These are phyloP conservation scores for Ilex asprella DNA, from an alignment of 257 asterid species.

Conservation along the genomic window DNA sequence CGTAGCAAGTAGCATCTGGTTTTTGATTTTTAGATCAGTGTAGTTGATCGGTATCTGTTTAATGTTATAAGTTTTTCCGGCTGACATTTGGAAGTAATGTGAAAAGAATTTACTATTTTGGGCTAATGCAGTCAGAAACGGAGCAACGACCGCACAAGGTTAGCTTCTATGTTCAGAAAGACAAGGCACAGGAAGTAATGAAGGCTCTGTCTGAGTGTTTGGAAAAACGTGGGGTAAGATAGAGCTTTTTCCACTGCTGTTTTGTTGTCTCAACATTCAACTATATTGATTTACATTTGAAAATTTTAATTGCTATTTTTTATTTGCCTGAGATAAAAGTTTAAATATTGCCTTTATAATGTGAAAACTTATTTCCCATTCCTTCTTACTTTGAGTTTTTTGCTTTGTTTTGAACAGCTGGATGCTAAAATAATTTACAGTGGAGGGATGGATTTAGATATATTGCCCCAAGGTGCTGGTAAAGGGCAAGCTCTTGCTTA, in stretches of 20 bases:
- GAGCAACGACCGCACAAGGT: slow-evolving; percentile 98
- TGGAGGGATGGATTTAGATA: slow-evolving; percentile 96
- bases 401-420: slow-evolving; percentile 46
- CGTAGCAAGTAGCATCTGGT: slow-evolving; percentile 6
- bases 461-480: slow-evolving; percentile 96
- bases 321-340: too few relatives aligned
- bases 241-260: slow-evolving; percentile 9
- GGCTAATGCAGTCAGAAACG: slow-evolving; percentile 75
- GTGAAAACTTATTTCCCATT: slow-evolving; percentile 7
- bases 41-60: too few relatives aligned
- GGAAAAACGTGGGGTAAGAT: slow-evolving; percentile 75
- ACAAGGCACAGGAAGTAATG: slow-evolving; percentile 59
- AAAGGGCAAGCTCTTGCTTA: slow-evolving; percentile 99
- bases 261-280: not conserved
- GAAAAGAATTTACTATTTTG: slow-evolving; percentile 5
- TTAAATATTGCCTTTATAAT: not conserved
- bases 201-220: slow-evolving; percentile 50
- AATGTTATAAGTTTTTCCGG: too few relatives aligned
- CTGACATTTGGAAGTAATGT: not conserved
- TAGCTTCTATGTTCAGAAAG: slow-evolving; percentile 79
- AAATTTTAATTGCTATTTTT: too few relatives aligned
- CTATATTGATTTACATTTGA: not conserved
- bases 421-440: slow-evolving; percentile 94
- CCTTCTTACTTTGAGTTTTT: slow-evolving; percentile 13
- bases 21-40: not conserved